Conservation (phyloP, 768 basidiomycete genomes). For the Kwoniella botswanensis region DNA sequence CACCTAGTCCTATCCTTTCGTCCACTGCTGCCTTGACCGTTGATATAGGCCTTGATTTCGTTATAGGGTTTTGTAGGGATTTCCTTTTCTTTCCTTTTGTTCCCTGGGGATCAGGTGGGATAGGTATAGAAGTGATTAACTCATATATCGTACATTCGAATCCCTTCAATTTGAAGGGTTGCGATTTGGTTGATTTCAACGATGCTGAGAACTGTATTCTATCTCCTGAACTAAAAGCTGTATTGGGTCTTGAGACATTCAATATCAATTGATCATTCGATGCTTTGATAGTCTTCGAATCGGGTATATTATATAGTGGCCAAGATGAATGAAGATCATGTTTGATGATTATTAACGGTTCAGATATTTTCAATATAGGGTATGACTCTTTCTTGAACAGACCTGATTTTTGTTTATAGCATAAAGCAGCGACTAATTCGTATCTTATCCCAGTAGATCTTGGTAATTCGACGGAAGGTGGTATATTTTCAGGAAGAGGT, state of each 20-base stretch:
- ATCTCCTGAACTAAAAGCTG: constrained; percentile 87
- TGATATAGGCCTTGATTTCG: constrained; percentile 67
- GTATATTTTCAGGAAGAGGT: constrained; percentile 88
- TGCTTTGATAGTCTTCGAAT: constrained; percentile 57
- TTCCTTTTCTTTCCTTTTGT: constrained; percentile 53
- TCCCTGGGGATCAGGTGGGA: constrained; percentile 59
- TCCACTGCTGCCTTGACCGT: constrained; percentile 63
- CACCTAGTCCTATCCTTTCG: constrained; percentile 71
- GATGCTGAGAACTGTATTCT: constrained; percentile 73
- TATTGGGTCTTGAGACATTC: constrained; percentile 73
- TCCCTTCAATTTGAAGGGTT: constrained; percentile 75
- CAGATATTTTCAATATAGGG: constrained; percentile 69
- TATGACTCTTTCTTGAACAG: constrained; percentile 82
- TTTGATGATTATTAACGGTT: constrained; percentile 83
- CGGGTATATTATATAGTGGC: constrained; percentile 69
- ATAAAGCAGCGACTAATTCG: constrained; percentile 85
- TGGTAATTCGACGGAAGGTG: constrained; percentile 75
- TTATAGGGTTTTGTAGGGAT: constrained; percentile 63
- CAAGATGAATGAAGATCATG: constrained; percentile 92
- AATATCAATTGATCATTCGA: constrained; percentile 73
- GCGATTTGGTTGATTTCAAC: constrained; percentile 71
- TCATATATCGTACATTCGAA: constrained; percentile 83
- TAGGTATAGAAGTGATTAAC: constrained; percentile 73
- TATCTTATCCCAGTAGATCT: constrained; percentile 83
- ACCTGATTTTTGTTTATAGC: constrained; percentile 81